phyloP scores from a whole-genome alignment of 305 asterid genomes.

The Fraxinus ornus region DNA sequence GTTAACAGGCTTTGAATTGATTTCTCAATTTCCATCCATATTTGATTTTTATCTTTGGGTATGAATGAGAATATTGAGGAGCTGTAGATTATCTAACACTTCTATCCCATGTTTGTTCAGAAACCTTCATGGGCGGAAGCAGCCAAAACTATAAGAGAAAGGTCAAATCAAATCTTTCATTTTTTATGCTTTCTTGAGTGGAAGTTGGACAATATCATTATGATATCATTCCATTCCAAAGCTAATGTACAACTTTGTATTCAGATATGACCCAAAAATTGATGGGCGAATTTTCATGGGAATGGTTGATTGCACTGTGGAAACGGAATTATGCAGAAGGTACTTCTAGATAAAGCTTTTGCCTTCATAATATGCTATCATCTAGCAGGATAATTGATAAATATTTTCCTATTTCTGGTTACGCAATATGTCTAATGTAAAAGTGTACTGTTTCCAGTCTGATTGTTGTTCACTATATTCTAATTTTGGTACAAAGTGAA shows the following conservation, averaged over 20 bases:
- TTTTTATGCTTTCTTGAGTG: constrained; percentile 6
- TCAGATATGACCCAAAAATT: constrained; percentile 74
- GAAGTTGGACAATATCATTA: constrained; percentile 18
- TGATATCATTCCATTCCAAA: constrained; percentile 21
- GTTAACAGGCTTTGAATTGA: background rate
- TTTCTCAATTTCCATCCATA: constrained; percentile 12
- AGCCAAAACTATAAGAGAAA: constrained; percentile 76
- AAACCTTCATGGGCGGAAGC: constrained; percentile 99
- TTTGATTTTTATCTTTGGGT: constrained; percentile 11
- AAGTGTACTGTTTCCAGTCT: background rate
- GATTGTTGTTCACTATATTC: background rate
- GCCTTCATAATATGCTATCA: background rate
- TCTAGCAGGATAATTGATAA: background rate
- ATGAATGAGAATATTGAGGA: constrained; percentile 3
- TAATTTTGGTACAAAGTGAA: background rate
- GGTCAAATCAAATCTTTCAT: constrained; percentile 43
- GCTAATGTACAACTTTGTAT: constrained; percentile 25
- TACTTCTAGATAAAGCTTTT: constrained; percentile 34
- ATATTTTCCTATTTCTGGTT: constrained; percentile 23
- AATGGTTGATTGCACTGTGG: constrained; percentile 92
- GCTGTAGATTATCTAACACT: constrained; percentile 13
- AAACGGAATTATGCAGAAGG: constrained; percentile 82
- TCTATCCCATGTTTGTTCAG: constrained; percentile 41
- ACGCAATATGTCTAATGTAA: background rate
- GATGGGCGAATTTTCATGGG: constrained; percentile 93